Evolutionary conservation across 2,329 filamentous ascomycete species (phyloP).

Genomic region (Penicillium sp.): DNA sequence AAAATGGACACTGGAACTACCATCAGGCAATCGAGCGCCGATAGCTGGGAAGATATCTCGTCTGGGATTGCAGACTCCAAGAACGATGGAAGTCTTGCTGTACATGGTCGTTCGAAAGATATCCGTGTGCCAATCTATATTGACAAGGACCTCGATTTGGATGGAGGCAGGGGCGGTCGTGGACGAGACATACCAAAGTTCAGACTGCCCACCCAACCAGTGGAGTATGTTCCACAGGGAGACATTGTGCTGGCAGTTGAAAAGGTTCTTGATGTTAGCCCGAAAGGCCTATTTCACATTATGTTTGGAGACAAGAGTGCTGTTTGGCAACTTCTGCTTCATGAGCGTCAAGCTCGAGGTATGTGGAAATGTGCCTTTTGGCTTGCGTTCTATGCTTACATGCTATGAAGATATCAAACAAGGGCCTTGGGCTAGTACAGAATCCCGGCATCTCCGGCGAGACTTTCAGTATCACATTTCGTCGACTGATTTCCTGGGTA

Average conservation of each 20-base stretch:
- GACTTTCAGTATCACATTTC: slow-evolving; percentile 79
- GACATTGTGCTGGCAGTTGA: slow-evolving; percentile 75
- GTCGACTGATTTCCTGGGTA: slow-evolving; percentile 63
- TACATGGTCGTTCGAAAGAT: slow-evolving; percentile 47
- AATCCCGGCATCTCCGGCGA: slow-evolving; percentile 68
- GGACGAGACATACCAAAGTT: slow-evolving; percentile 63
- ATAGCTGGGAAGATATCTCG: slow-evolving; percentile 86
- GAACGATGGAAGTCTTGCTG: slow-evolving; percentile 39
- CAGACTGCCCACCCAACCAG: slow-evolving; percentile 74
- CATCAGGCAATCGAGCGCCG: slow-evolving; percentile 67
- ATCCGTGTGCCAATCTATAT: slow-evolving; percentile 59
- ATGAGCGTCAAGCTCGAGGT: slow-evolving; percentile 70
- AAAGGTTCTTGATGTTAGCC: slow-evolving; percentile 81
- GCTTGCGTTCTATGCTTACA: slow-evolving; percentile 16
- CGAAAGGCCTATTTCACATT: slow-evolving; percentile 93
- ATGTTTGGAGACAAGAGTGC: slow-evolving; percentile 95
- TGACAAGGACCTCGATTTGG: slow-evolving; percentile 58
- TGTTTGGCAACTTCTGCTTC: slow-evolving; percentile 86
- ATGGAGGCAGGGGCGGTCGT: slow-evolving; percentile 33
- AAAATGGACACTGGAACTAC: slow-evolving; percentile 65
- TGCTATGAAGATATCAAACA: slow-evolving; percentile 65
- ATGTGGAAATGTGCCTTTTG: slow-evolving; percentile 16
- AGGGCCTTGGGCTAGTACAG: slow-evolving; percentile 74
- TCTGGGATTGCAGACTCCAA: slow-evolving; percentile 57
- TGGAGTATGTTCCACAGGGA: slow-evolving; percentile 78